Evolutionary conservation across 139 green algal genomes (phyloP), one percentile per base, ranked within the genome.

Genomic region (Chlorella sp.): DNA sequence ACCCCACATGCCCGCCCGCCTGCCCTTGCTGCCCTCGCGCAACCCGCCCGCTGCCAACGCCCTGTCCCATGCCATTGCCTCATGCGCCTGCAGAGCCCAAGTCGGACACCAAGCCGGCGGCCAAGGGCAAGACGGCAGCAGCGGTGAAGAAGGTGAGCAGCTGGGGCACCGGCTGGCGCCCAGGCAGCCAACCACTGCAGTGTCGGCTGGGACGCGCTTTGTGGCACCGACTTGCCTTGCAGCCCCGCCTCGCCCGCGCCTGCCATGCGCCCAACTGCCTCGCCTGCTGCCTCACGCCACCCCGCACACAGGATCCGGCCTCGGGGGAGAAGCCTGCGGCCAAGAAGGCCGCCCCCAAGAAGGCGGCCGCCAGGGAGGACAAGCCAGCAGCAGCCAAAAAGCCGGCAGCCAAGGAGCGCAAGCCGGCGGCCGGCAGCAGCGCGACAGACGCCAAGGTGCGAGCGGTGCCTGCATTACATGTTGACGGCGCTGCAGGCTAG

Each of bases 371-470:
- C 41, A 67, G 46, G 48, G 65, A 68, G 74, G 13, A 67, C 7
- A 6, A 2, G 36, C 19, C 75, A 26, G 48, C 43, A 28, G 73
- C 34, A n/a, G 69, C 40, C 40, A 76, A 76, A 40, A 76, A 54
- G 30, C 48, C 40, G 60, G 79, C 62, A 72, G 76, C 60, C 88
- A 89, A 43, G 60, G 76, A 88, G 22, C 13, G 13, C 51, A 60
- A 60, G 51, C 13, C 51, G 46, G 46, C 46, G 16, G 51, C 51
- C 51, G 24, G 51, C 51, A 60, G 51, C 51, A 60, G 51, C 51
- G 51, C 51, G 51, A 16, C 51, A 16, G 51, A 60, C 13, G 51
- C 11, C 51, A 60, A 60, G 51, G 51, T 60, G 51, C 51, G n/a
- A n/a, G n/a, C n/a, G n/a, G n/a, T n/a, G n/a, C n/a, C n/a, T n/a